Evolutionary conservation across 1,284 basidiomycete species (phyloP), one percentile per base, ranked within the genome.

Genomic region (Ceratobasidium sp.): DNA sequence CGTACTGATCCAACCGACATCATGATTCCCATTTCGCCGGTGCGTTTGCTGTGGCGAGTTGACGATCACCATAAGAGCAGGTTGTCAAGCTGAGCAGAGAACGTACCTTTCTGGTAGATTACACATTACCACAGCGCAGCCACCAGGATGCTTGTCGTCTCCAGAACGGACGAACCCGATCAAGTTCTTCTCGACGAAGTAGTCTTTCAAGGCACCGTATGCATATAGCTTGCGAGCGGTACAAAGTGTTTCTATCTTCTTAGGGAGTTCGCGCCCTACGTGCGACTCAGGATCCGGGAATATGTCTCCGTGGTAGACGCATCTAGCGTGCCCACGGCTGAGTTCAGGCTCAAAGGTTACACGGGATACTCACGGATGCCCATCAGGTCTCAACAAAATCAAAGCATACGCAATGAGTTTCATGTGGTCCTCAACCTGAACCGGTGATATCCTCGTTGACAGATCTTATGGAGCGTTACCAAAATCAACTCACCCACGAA

Each of bases 251-350:
- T 81, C 77, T 35, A 92, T 83, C 42, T 93, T 77, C 31, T 80
- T 74, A 60, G 75, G 79, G 50, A 92, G 79, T 50, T 82, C 83
- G 35, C 74, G 76, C 82, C 82, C n/a, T 76, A 76, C 70, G 82
- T 80, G 72, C 86, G 81, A 76, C 86, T 90, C 72, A 87, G 87
- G 76, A 73, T 90, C 89, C 0, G 86, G 87, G 74, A 90, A 93
- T 27, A 96, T 77, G 78, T 98, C 96, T 7, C 94, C 94, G 72
- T 94, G 94, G 79, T 98, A 98, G 34, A 97, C 87, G 75, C 94
- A 94, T 45, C 92, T 94, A 55, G 50, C 40, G 22, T 27, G 40
- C 15, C 34, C 55, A 8, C 25, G 29, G 13, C 53, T 29, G 52
- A 40, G 56, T 20, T 64, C n/a, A 38, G 31, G 53, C 52, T 62